Conservation (phyloP, 495 filamentous ascomycete species). For the Lepidopterella palustris region DNA sequence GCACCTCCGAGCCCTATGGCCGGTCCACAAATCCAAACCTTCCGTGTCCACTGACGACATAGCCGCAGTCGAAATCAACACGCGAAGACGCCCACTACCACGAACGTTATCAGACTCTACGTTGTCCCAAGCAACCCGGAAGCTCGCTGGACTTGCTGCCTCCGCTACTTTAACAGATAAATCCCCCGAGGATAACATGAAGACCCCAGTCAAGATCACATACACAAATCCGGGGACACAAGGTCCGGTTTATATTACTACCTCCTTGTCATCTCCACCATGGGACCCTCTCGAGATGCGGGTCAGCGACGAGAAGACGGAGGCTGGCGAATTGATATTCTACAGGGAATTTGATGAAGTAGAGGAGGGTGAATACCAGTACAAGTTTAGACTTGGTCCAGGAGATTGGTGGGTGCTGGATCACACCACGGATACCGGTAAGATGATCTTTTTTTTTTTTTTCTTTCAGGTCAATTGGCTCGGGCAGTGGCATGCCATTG, state of each 20-base stretch:
- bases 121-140: neutral
- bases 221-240: slow-evolving; percentile 50
- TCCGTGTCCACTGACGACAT: slow-evolving; percentile 13
- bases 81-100: neutral
- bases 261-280: slow-evolving; percentile 56
- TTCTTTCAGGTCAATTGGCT: neutral
- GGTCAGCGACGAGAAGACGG: slow-evolving; percentile 29
- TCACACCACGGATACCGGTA: slow-evolving; percentile 48
- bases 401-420: slow-evolving; percentile 63
- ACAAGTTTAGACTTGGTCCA: slow-evolving; percentile 60
- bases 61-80: neutral
- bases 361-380: slow-evolving; percentile 51
- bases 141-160: neutral
- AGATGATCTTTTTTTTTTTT: too few species aligned
- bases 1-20: slow-evolving; percentile 8
- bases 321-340: slow-evolving; percentile 31
- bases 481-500: neutral
- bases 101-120: neutral
- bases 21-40: neutral
- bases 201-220: slow-evolving; percentile 44
- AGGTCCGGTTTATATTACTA: slow-evolving; percentile 59
- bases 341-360: slow-evolving; percentile 39
- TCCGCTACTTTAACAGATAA: neutral
- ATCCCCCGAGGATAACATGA: slow-evolving; percentile 7
- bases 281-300: slow-evolving; percentile 60